Percentiles rank a stretch among this genome's conserved stretches.
phyloP scores from a whole-genome alignment of 108 stramenopile species.

The Nitzschia sp. region DNA sequence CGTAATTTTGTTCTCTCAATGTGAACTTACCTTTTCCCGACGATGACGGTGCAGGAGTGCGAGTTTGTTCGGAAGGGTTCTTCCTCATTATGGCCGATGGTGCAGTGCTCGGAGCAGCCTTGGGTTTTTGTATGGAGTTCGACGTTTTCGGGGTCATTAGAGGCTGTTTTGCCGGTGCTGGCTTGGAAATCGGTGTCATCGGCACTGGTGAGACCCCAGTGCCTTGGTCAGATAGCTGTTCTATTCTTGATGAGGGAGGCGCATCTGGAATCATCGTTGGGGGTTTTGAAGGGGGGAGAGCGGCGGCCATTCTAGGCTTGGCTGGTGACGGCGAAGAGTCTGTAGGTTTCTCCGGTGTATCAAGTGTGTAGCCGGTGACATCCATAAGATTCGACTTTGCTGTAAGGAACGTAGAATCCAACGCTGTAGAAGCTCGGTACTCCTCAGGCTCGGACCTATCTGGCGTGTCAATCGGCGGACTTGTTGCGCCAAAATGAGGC shows the following conservation, averaged over 20 bases:
- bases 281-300: background rate
- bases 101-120: constrained; percentile 33
- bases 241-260: background rate
- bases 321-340: background rate
- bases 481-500: background rate
- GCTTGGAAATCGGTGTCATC: background rate
- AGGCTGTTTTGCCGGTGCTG: background rate
- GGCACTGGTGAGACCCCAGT: background rate
- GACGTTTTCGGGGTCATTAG: background rate
- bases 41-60: constrained; percentile 25
- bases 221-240: background rate
- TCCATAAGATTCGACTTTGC: constrained; percentile 43
- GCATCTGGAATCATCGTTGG: background rate
- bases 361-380: constrained; percentile 27
- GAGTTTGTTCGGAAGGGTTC: constrained; percentile 3
- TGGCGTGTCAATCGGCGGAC: background rate
- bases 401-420: constrained; percentile 32
- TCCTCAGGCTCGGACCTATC: background rate
- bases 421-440: background rate
- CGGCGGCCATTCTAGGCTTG: background rate
- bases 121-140: constrained; percentile 8
- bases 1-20: too few species aligned
- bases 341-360: constrained; percentile 8
- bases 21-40: constrained; percentile 13
- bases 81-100: constrained; percentile 30